Conservation (phyloP, 2,329 filamentous ascomycete genomes). For the Fusarium sublunatum region DNA sequence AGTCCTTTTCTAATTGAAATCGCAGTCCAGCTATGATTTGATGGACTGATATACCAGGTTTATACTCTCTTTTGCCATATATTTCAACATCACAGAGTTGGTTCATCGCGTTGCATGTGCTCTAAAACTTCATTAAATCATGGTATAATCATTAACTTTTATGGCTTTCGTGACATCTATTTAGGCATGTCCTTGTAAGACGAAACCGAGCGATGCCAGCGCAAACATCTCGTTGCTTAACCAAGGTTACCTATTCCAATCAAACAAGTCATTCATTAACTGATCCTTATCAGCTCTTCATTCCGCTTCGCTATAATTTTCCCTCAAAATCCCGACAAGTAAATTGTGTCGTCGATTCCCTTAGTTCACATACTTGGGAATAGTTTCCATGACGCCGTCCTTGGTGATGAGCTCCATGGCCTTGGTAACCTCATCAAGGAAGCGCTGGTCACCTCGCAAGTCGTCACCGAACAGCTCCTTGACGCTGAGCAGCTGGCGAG, state of each 20-base stretch:
- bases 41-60: background rate
- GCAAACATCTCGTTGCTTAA: background rate
- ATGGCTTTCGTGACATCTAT: constrained; percentile 22
- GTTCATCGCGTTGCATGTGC: background rate
- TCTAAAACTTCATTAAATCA: constrained; percentile 18
- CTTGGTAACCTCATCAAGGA: constrained; percentile 58
- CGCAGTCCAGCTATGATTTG: too few relatives aligned
- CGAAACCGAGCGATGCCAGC: background rate
- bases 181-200: constrained; percentile 14
- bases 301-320: constrained; percentile 22
- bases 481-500: constrained; percentile 57
- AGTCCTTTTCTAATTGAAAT: too few relatives aligned
- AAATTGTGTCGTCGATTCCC: background rate
- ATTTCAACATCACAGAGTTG: too few relatives aligned
- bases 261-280: constrained; percentile 30
- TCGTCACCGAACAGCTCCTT: constrained; percentile 63
- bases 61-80: background rate
- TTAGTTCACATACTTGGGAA: constrained; percentile 59
- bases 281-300: constrained; percentile 5
- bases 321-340: constrained; percentile 3
- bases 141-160: constrained; percentile 35
- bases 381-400: constrained; percentile 61
- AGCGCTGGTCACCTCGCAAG: constrained; percentile 59
- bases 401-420: constrained; percentile 59
- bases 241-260: constrained; percentile 5